Evolutionary conservation across 441 rosid species (phyloP), one percentile per base, ranked within the genome.

Genomic region (Croton setiger): DNA sequence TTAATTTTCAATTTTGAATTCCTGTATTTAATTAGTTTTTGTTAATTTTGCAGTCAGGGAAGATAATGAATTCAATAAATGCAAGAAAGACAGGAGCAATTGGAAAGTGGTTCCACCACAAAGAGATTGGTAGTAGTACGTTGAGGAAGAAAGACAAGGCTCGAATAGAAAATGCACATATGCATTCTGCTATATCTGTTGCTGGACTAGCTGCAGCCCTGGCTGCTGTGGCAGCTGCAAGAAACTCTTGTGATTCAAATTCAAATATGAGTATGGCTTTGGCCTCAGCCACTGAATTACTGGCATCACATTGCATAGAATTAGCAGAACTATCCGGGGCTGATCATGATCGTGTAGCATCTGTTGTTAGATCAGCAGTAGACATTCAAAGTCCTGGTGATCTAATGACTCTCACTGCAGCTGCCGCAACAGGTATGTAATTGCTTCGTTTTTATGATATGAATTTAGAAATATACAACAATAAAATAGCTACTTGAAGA

Each of bases 381-480:
- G 97, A 90, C 66, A 81, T 92, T 55, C 87, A 75, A 52, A 81
- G 84, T 67, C 87, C 97, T 0, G 89, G 98, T 47, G 97, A 94
- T 85, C 87, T 94, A 33, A 76, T 87, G 84, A 94, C 99, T 64
- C 89, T 92, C n/a, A 92, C 97, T 59, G 99, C 98, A 3, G 92
- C 96, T 23, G 98, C 99, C 37, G 97, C 96, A 54, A 94, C 97
- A 51, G 98, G 99, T 51, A 51, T 44, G 35, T 65, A 13, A 60
- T 17, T 20, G 15, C 52, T 49, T 27, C 43, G 10, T 39, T 27
- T 27, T 27, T 27, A 27, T 27, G 2, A 27, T 27, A 27, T 27
- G 31, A 1, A 27, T 27, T 27, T 27, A 27, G 31, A 27, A 27
- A 27, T 27, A 27, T 27, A 27, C 31, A 0, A 27, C 31, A 1